These are phyloP conservation scores for Boeremia lycopersici DNA, from an alignment of 2,329 filamentous ascomycete genomes.

Conservation along the genomic window DNA sequence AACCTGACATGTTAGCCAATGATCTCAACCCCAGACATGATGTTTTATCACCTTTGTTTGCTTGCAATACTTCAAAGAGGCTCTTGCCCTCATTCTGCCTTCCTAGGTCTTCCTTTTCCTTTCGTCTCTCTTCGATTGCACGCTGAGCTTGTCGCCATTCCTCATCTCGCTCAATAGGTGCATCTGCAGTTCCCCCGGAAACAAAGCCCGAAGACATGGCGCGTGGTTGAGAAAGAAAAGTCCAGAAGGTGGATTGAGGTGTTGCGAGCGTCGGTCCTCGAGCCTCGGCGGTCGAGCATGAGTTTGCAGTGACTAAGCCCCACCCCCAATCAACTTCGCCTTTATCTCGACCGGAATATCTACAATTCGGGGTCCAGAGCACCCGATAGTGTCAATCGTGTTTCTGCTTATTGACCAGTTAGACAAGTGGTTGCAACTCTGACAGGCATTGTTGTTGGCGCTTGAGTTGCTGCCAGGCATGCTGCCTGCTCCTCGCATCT, in stretches of 20 bases:
- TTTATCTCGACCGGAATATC: neutral
- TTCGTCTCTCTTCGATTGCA: conserved; percentile 67
- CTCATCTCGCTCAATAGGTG: conserved; percentile 51
- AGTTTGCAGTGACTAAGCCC: conserved; percentile 11
- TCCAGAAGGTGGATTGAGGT: neutral
- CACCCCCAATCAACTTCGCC: neutral
- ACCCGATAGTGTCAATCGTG: neutral
- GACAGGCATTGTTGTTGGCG: neutral
- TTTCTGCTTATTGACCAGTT: neutral
- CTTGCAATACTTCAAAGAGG: conserved; percentile 77
- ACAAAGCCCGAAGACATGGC: conserved; percentile 58
- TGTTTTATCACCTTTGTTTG: conserved; percentile 71
- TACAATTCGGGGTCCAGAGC: neutral
- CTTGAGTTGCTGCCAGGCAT: too few species aligned
- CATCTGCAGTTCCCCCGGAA: conserved; percentile 56
- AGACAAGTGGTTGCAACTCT: neutral
- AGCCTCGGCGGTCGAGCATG: conserved; percentile 6
- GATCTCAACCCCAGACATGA: too few species aligned
- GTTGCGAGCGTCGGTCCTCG: neutral
- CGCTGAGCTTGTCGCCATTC: conserved; percentile 71
- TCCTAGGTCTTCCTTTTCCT: conserved; percentile 59
- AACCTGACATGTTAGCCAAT: conserved; percentile 42
- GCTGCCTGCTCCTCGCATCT: too few species aligned
- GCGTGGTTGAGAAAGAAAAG: neutral
- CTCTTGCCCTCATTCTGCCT: conserved; percentile 62